A percentile compares a stretch with the other conserved stretches of the same genome.
Evolutionary conservation across 768 basidiomycete species (phyloP).

Genomic region (Agaricus sinodeliciosus): DNA sequence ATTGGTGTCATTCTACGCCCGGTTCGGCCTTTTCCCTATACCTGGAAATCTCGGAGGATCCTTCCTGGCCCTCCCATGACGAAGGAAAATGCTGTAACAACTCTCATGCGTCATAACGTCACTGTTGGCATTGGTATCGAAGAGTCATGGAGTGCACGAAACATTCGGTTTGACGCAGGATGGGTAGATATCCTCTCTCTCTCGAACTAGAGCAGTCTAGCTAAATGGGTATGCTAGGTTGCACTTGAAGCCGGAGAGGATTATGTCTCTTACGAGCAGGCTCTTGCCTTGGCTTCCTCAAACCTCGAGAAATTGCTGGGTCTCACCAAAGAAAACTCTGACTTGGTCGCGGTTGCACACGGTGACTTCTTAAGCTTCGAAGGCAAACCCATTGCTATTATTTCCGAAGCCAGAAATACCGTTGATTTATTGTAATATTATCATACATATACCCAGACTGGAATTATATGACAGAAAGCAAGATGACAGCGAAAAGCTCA

Average conservation of each 20-base stretch:
- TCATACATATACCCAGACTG: conserved; percentile 3
- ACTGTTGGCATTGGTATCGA: conserved; percentile 59
- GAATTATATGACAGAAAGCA: conserved; percentile 8
- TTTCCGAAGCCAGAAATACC: conserved; percentile 17
- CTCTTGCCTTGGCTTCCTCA: conserved; percentile 31
- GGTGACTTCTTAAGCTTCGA: conserved; percentile 33
- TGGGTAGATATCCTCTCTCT: conserved; percentile 47
- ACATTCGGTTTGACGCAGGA: conserved; percentile 65
- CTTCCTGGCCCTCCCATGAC: conserved; percentile 38
- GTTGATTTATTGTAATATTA: conserved; percentile 10
- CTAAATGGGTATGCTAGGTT: conserved; percentile 15
- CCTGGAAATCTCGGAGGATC: conserved; percentile 61
- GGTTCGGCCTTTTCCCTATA: conserved; percentile 57
- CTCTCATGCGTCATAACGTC: conserved; percentile 57
- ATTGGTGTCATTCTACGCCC: conserved; percentile 69
- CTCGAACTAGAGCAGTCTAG: not conserved
- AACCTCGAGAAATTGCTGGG: conserved; percentile 40
- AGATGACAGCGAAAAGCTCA: not conserved
- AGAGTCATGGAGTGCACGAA: conserved; percentile 53
- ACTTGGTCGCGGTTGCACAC: conserved; percentile 30
- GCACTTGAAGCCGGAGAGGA: conserved; percentile 23
- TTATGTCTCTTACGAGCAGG: conserved; percentile 23
- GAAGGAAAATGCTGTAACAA: conserved; percentile 45
- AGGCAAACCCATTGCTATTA: conserved; percentile 33
- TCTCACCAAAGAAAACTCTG: conserved; percentile 24